A percentile compares a stretch with the other conserved stretches of the same genome.
Conservation (phyloP, 2,329 filamentous ascomycete species). For the Dothideomycetes sp. region DNA sequence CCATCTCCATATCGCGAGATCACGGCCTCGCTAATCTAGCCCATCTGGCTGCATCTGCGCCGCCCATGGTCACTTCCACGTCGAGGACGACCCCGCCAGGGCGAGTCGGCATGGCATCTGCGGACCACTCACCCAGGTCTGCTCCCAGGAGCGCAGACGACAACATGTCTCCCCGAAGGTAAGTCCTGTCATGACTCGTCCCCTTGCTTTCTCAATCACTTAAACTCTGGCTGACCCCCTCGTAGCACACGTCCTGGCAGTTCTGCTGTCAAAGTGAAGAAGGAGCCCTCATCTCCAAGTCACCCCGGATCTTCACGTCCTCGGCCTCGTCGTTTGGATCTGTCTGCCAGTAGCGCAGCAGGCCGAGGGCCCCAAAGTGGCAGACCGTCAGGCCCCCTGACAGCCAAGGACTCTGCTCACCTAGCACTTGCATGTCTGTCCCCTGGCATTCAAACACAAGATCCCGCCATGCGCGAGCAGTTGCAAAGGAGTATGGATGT, state of each 20-base stretch:
- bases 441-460: conserved; percentile 89
- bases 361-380: conserved; percentile 27
- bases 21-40: conserved; percentile 11
- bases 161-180: conserved; percentile 44
- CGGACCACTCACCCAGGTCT: conserved; percentile 17
- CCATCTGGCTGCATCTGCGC: conserved; percentile 17
- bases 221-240: too few species aligned
- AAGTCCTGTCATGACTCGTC: too few species aligned
- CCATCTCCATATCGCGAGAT: conserved; percentile 19
- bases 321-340: conserved; percentile 65
- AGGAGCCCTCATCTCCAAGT: conserved; percentile 85
- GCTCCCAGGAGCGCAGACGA: conserved; percentile 24
- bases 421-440: conserved; percentile 85
- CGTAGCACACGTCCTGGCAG: conserved; percentile 38
- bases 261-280: conserved; percentile 82
- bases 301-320: conserved; percentile 51
- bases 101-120: conserved; percentile 22
- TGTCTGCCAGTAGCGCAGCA: conserved; percentile 45
- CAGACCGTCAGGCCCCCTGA: conserved; percentile 61
- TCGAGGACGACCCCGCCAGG: conserved; percentile 25
- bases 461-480: conserved; percentile 94
- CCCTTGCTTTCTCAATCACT: conserved; percentile 1
- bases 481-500: conserved; percentile 89
- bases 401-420: conserved; percentile 59
- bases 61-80: conserved; percentile 23